A percentile compares a stretch with the other conserved stretches of the same genome.
These are phyloP conservation scores for Boletus semigastroideus DNA, from an alignment of 1,284 basidiomycete species.

Conservation along the genomic window DNA sequence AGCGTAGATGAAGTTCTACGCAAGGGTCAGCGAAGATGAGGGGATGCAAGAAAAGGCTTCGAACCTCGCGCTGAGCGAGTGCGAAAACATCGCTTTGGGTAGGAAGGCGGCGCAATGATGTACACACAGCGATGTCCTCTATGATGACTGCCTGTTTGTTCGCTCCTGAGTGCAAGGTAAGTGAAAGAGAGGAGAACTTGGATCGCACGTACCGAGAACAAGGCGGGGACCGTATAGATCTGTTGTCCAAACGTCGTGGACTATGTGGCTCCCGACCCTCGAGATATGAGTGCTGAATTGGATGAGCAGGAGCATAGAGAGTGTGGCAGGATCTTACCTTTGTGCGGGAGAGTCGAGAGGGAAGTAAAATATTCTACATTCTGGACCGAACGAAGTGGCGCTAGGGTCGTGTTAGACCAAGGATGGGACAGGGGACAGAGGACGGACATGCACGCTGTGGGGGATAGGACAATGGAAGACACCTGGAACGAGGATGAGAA, in stretches of 20 bases:
- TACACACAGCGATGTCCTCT: constrained; percentile 44
- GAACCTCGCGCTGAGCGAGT: constrained; percentile 49
- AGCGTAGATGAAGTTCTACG: constrained; percentile 55
- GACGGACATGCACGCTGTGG: constrained; percentile 49
- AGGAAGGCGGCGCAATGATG: constrained; percentile 37
- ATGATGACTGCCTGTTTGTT: constrained; percentile 50
- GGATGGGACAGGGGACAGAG: constrained; percentile 30
- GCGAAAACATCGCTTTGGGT: constrained; percentile 65
- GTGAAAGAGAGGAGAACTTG: not conserved
- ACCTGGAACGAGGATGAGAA: constrained; percentile 35
- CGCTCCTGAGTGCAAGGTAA: constrained; percentile 42
- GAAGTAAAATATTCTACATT: constrained; percentile 25
- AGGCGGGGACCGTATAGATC: constrained; percentile 50
- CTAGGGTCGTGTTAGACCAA: constrained; percentile 17
- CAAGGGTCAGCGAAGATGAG: not conserved
- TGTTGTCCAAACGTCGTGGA: constrained; percentile 60
- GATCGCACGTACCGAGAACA: constrained; percentile 46
- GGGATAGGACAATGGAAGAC: constrained; percentile 53
- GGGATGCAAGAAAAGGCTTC: constrained; percentile 10
- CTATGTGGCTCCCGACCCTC: constrained; percentile 18
- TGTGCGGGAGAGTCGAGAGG: constrained; percentile 20
- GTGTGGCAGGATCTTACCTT: constrained; percentile 6
- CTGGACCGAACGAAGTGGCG: constrained; percentile 35
- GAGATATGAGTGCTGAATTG: constrained; percentile 27
- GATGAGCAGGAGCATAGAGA: constrained; percentile 25